Percentiles rank a stretch among this genome's conserved stretches.
These are phyloP conservation scores for Triticum turgidum DNA, from an alignment of 176 grass and related monocot species.

Conservation along the genomic window DNA sequence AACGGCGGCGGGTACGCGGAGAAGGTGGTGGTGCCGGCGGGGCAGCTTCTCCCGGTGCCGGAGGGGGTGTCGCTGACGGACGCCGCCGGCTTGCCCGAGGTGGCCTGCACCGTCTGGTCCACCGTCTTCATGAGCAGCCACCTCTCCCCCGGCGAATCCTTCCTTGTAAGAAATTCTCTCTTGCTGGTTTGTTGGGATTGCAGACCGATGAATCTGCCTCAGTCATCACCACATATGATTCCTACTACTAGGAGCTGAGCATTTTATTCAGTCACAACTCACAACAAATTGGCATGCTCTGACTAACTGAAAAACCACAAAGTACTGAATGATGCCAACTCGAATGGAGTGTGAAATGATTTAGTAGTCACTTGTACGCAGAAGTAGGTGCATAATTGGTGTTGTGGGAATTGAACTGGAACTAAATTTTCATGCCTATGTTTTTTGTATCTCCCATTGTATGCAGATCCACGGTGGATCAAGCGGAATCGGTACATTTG, in stretches of 20 bases:
- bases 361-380: too few relatives aligned
- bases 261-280: not conserved
- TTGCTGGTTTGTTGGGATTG: not conserved
- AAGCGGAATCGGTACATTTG: constrained; percentile 91
- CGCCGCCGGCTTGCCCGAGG: constrained; percentile 64
- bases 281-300: not conserved
- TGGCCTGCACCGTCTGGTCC: constrained; percentile 83
- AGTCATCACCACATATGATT: not conserved
- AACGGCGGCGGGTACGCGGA: constrained; percentile 77
- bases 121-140: constrained; percentile 86
- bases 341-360: not conserved
- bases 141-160: constrained; percentile 74
- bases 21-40: constrained; percentile 69
- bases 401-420: not conserved
- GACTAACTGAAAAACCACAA: not conserved
- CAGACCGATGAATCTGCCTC: not conserved
- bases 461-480: constrained; percentile 92
- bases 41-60: constrained; percentile 59
- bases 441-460: not conserved
- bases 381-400: too few relatives aligned
- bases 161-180: constrained; percentile 42
- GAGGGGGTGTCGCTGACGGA: constrained; percentile 69
- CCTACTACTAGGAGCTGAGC: not conserved
- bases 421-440: not conserved
- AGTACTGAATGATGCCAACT: not conserved